Evolutionary conservation across 169 alveolate genomes (phyloP).

Genomic region (Plasmodium coatneyi): DNA sequence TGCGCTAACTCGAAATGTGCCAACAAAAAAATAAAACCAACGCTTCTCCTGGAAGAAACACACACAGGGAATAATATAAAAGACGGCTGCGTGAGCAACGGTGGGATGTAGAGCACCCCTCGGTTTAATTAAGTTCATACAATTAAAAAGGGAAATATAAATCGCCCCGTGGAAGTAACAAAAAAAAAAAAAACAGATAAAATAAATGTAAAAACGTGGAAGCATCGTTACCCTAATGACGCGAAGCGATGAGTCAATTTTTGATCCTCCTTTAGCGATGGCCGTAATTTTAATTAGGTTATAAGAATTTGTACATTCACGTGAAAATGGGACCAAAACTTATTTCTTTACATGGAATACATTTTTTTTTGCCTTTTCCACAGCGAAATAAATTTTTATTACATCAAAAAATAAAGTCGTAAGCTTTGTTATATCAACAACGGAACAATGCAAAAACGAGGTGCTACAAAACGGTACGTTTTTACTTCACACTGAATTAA

Average conservation of each 20-base stretch:
- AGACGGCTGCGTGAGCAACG: neutral
- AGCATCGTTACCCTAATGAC: neutral
- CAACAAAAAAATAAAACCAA: neutral
- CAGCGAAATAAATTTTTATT: constrained; percentile 39
- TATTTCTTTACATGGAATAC: constrained; percentile 17
- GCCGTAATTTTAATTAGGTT: constrained; percentile 35
- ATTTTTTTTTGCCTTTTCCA: neutral
- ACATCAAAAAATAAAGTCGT: constrained; percentile 21
- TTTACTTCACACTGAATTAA: constrained; percentile 69
- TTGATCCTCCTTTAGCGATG: neutral
- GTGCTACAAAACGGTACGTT: constrained; percentile 49
- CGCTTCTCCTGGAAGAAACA: neutral
- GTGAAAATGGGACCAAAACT: constrained; percentile 9
- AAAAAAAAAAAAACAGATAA: neutral
- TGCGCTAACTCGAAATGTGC: neutral
- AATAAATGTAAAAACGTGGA: neutral
- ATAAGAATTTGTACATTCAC: neutral
- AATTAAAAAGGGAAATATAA: neutral
- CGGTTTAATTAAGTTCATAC: neutral
- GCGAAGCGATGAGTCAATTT: neutral
- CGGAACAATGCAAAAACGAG: constrained; percentile 50
- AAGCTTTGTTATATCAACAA: constrained; percentile 40
- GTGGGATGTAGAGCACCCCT: neutral
- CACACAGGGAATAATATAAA: neutral
- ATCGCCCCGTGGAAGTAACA: neutral